A percentile compares a stretch with the other conserved stretches of the same genome.
phyloP scores from a whole-genome alignment of 2,329 filamentous ascomycete species.

The Cercospora canescens region DNA sequence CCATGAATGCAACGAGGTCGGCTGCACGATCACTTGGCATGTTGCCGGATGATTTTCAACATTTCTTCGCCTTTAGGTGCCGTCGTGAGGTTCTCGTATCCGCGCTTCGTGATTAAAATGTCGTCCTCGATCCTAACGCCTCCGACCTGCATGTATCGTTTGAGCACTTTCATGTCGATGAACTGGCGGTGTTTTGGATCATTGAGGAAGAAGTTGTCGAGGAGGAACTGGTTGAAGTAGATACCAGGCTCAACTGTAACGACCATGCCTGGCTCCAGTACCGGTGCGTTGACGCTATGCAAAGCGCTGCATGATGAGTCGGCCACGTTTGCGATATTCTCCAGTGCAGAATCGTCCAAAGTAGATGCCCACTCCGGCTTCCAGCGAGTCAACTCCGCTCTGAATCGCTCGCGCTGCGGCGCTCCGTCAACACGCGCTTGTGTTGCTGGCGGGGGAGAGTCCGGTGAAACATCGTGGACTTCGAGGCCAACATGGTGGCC shows the following conservation, averaged over 20 bases:
- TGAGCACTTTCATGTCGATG: conserved; percentile 65
- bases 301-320: background rate
- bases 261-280: conserved; percentile 65
- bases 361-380: conserved; percentile 73
- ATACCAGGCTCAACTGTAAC: conserved; percentile 92
- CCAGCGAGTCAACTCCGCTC: background rate
- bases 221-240: conserved; percentile 73
- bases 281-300: conserved; percentile 12
- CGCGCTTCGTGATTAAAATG: conserved; percentile 74
- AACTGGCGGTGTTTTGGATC: conserved; percentile 59
- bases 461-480: conserved; percentile 48
- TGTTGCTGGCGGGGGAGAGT: conserved; percentile 13
- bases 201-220: conserved; percentile 65
- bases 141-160: conserved; percentile 73
- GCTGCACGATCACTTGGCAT: conserved; percentile 3
- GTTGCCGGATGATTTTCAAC: conserved; percentile 29
- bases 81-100: conserved; percentile 82
- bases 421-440: background rate
- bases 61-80: conserved; percentile 57
- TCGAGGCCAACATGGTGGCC: conserved; percentile 54
- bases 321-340: conserved; percentile 3
- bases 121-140: conserved; percentile 91
- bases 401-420: background rate
- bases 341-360: conserved; percentile 56
- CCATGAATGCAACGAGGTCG: background rate